These are phyloP conservation scores for Sporopachydermia cereana DNA, from an alignment of 1,139 yeast species.

Conservation along the genomic window DNA sequence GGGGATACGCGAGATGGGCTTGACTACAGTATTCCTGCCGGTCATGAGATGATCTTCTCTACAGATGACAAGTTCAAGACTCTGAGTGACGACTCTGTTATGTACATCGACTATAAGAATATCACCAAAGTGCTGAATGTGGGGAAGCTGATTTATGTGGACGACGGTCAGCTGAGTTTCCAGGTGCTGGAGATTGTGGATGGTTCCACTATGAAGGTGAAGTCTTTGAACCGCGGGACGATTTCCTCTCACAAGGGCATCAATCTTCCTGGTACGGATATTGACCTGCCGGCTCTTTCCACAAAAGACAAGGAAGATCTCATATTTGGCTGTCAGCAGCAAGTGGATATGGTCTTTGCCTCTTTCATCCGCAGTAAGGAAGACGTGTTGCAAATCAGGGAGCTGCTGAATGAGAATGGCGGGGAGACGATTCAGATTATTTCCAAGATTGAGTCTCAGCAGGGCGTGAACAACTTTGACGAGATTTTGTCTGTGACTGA, in stretches of 20 bases:
- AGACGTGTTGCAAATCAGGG: slow-evolving; percentile 6
- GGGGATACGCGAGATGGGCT: slow-evolving; percentile 6
- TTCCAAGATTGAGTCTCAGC: slow-evolving; percentile 8
- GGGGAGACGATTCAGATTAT: slow-evolving; percentile 5
- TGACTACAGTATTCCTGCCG: slow-evolving; percentile 7
- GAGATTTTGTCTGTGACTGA: slow-evolving; percentile 7
- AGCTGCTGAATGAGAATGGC: slow-evolving; percentile 1
- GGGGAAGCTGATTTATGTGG: slow-evolving; percentile 8
- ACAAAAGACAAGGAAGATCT: slow-evolving; percentile 6
- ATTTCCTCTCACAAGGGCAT: slow-evolving; percentile 8
- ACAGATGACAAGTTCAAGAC: slow-evolving; percentile 3
- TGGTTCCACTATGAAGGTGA: slow-evolving; percentile 4
- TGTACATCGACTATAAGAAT: slow-evolving; percentile 7
- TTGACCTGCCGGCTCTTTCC: slow-evolving; percentile 7
- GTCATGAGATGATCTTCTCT: slow-evolving; percentile 7
- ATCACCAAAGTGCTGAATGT: slow-evolving; percentile 5
- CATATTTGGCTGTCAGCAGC: slow-evolving; percentile 4
- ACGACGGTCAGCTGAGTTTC: slow-evolving; percentile 7
- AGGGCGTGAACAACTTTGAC: slow-evolving; percentile 8
- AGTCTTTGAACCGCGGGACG: slow-evolving; percentile 6
- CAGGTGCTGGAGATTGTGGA: slow-evolving; percentile 8
- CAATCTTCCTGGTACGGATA: slow-evolving; percentile 8
- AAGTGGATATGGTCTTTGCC: slow-evolving; percentile 7
- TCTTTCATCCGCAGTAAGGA: slow-evolving; percentile 5
- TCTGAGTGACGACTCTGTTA: slow-evolving; percentile 4